Percentiles rank a stretch among this genome's conserved stretches.
These are phyloP conservation scores for Chrysanthemum seticuspe DNA, from an alignment of 129 eudicot genomes.

Conservation along the genomic window DNA sequence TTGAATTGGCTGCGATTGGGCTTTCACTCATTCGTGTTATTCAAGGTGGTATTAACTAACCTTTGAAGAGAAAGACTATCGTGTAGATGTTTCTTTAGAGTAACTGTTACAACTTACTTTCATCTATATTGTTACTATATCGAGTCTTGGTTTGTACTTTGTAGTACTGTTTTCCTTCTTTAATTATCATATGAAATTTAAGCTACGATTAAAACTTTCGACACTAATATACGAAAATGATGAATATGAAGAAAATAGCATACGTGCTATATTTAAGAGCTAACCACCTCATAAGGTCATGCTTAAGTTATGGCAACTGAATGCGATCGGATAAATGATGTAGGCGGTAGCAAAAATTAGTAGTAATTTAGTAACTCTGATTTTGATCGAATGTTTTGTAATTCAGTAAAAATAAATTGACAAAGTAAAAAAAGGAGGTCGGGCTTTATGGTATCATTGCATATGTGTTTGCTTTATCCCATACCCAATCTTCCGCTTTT, in stretches of 20 bases:
- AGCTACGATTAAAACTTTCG: too few species aligned
- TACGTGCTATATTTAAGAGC: too few species aligned
- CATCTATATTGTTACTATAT: conserved; percentile 12
- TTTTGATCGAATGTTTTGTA: too few species aligned
- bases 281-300: too few species aligned
- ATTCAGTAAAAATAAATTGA: not conserved
- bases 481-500: conserved; percentile 6
- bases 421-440: not conserved
- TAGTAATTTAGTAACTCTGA: too few species aligned
- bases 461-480: conserved; percentile 13
- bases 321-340: too few species aligned
- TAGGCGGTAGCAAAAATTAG: too few species aligned
- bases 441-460: conserved; percentile 19
- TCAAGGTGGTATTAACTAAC: conserved; percentile 16
- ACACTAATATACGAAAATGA: too few species aligned
- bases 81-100: too few species aligned
- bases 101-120: not conserved
- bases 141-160: not conserved
- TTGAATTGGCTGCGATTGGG: conserved; percentile 38
- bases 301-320: too few species aligned
- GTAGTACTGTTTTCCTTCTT: not conserved
- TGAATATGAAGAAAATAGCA: too few species aligned
- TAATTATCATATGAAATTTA: not conserved
- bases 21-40: conserved; percentile 36
- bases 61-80: not conserved